phyloP scores from a whole-genome alignment of 768 basidiomycete genomes.

The Podaxis pistillaris region DNA sequence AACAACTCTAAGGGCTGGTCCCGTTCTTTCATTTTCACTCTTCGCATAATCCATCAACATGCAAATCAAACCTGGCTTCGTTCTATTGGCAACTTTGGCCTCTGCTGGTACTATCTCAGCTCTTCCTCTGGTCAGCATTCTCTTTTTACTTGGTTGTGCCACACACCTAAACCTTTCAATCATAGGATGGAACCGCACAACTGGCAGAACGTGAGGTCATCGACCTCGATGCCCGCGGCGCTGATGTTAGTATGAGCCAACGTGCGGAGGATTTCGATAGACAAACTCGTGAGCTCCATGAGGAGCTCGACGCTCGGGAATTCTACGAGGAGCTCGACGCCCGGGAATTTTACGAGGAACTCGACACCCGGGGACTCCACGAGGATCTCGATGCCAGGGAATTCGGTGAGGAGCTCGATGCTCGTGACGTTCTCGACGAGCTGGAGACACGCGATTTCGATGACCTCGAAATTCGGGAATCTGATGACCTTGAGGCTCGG shows the following conservation, averaged over 20 bases:
- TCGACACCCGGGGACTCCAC: too few species aligned
- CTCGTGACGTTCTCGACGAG: too few species aligned
- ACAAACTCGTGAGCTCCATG: neutral
- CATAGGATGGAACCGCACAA: neutral
- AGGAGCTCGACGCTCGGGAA: neutral
- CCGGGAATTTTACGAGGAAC: neutral
- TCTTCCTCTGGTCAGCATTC: neutral
- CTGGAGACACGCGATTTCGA: neutral
- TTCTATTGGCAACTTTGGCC: neutral
- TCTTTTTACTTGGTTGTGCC: neutral
- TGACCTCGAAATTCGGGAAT: neutral
- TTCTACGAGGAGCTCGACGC: neutral
- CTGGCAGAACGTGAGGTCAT: neutral
- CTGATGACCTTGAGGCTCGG: neutral
- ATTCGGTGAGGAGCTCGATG: too few species aligned
- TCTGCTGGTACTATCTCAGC: neutral
- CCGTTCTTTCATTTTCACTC: neutral
- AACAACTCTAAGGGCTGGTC: slow-evolving; percentile 4
- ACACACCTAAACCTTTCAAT: neutral
- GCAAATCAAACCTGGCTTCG: slow-evolving; percentile 4
- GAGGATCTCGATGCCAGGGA: too few species aligned
- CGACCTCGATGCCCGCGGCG: neutral
- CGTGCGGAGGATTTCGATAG: neutral
- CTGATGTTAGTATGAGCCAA: neutral
- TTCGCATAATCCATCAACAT: neutral